Percentiles rank a stretch among this genome's conserved stretches.
Conservation (phyloP, 305 asterid genomes). For the Rubia balearica region DNA sequence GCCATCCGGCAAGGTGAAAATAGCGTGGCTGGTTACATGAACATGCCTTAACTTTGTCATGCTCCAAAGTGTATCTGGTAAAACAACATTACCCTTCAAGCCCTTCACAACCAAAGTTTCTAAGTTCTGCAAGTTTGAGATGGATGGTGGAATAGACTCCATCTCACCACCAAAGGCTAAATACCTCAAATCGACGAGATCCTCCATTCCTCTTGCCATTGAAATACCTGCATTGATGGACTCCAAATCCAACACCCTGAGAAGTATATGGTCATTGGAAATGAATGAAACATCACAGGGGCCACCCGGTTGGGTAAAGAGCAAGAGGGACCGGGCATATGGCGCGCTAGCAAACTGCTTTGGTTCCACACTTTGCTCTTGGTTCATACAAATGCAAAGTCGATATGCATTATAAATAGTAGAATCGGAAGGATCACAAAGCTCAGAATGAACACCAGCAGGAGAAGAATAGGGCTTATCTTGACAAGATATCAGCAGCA, state of each 20-base stretch:
- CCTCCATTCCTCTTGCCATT: not conserved
- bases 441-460: not conserved
- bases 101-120: constrained; percentile 5
- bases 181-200: not conserved
- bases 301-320: not conserved
- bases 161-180: constrained; percentile 4
- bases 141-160: constrained; percentile 4
- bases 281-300: not conserved
- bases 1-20: not conserved
- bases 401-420: not conserved
- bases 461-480: not conserved
- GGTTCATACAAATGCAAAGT: not conserved
- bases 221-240: not conserved
- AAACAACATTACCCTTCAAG: not conserved
- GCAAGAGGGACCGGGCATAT: not conserved
- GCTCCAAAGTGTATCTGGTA: constrained; percentile 3
- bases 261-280: not conserved
- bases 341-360: not conserved
- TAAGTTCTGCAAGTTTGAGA: not conserved
- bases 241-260: constrained; percentile 3
- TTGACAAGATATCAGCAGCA: not conserved
- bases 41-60: not conserved
- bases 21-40: not conserved
- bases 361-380: not conserved
- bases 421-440: not conserved